Base-by-base conservation (phyloP, 768 basidiomycete species). In the Ephemerocybe angulata region DNA sequence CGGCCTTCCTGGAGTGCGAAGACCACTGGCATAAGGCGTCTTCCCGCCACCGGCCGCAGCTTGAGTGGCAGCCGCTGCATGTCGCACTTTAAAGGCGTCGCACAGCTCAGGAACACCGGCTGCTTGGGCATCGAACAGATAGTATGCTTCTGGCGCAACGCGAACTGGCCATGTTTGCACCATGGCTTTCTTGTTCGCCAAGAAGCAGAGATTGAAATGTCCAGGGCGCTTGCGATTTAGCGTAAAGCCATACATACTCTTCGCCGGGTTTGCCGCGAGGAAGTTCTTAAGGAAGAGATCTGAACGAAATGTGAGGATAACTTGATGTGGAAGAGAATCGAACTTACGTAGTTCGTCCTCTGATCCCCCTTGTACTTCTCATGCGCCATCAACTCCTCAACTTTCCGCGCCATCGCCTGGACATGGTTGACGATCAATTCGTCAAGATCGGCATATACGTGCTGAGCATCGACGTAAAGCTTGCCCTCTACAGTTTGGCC, bases 371-470 rank as follows among this genome's bases (percentile, higher is more conserved):
- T 93, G 79, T 89, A 98, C 68, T 97, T 97, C 63, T 98, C 97
- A 63, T 94, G 90, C 22, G 86, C 83, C 86, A 93, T 93, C 53
- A 98, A 73, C 66, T 98, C 94, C 68, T 98, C 95, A 1, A 98
- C 88, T 60, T 91, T 87, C 37, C 92, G 85, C 41, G 90, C 87
- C 78, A 95, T 95, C 8, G 93, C 88, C 75, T 93, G 91, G 38
- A 98, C 86, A 68, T 99, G 94, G 64, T 94, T 94, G 68, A 98
- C 93, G 60, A 98, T 93, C 61, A 99, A 69, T 67, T 99, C 96
- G 68, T 99, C 97, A 54, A 99, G 78, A 77, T 98, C 97, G 37
- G 88, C 84, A 68, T 95, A 98, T 35, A 78, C 82, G 65, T 95
- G 92, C 55, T 82, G 84, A 37, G 75, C 74, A 60, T 93, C 91